Conservation (phyloP, 139 green algal species). For the Diplosphaera chodatii region DNA sequence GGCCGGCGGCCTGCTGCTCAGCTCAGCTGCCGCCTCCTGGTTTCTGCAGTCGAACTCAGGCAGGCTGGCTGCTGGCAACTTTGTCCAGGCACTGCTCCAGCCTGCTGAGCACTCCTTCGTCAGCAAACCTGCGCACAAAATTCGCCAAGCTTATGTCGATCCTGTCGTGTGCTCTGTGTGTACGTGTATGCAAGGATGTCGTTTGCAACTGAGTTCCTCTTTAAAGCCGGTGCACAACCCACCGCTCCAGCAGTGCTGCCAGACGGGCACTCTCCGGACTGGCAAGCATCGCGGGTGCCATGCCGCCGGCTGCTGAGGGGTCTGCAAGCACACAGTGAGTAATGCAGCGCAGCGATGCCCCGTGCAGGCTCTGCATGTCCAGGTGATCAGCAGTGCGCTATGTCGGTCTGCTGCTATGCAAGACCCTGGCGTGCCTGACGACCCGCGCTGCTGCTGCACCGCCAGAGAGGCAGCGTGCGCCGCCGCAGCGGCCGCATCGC, state of each 20-base stretch:
- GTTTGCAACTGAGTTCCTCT: background rate
- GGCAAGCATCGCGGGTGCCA: background rate
- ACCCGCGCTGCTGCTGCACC: background rate
- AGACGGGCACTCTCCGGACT: background rate
- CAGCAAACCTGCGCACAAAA: constrained; percentile 3
- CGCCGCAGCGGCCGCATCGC: background rate
- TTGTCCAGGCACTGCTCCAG: constrained; percentile 5
- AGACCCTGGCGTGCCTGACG: background rate
- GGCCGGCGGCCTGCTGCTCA: too few relatives aligned
- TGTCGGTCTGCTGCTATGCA: too few relatives aligned
- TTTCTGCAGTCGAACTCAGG: background rate
- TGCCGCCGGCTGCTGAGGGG: background rate
- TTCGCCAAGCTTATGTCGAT: too few relatives aligned
- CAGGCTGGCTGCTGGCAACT: too few relatives aligned
- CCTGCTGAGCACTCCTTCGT: background rate
- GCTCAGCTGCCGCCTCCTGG: background rate
- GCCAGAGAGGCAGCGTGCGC: background rate
- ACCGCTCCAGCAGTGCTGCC: background rate
- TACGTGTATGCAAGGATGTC: too few relatives aligned
- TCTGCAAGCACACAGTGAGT: too few relatives aligned
- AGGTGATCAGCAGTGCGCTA: too few relatives aligned
- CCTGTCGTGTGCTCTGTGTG: too few relatives aligned
- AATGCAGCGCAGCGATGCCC: too few relatives aligned
- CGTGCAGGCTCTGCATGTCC: too few relatives aligned
- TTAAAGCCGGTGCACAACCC: background rate